phyloP scores from a whole-genome alignment of 495 filamentous ascomycete genomes.

The Penicillium atrosanguineum region DNA sequence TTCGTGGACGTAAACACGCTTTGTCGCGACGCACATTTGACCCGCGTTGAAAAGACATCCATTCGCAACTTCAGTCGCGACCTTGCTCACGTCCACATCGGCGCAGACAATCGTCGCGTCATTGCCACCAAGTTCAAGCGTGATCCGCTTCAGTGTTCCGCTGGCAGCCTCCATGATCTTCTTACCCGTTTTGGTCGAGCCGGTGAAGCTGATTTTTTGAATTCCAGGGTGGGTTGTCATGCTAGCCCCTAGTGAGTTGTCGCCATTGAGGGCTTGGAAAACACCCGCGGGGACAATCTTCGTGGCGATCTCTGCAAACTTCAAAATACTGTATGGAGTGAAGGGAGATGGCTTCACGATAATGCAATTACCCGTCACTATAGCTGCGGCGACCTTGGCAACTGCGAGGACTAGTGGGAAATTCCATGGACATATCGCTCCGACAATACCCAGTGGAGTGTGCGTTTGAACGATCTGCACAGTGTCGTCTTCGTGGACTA shows the following conservation, averaged over 20 bases:
- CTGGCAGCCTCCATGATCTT: neutral
- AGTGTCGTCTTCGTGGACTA: neutral
- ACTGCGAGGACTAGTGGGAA: neutral
- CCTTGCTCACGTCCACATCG: neutral
- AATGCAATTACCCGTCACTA: neutral
- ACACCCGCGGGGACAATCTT: neutral
- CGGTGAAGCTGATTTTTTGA: neutral
- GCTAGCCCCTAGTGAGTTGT: neutral
- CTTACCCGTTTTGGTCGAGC: neutral
- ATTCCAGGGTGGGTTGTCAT: neutral
- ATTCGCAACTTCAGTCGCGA: neutral
- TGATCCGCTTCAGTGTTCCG: neutral
- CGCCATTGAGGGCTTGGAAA: neutral
- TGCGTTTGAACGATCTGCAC: neutral
- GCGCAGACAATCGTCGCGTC: neutral
- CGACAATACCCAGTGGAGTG: neutral
- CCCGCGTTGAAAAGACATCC: slow-evolving; percentile 31
- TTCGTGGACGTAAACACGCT: slow-evolving; percentile 65
- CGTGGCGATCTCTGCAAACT: neutral
- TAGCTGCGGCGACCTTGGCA: neutral
- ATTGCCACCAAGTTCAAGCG: neutral
- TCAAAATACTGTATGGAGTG: neutral
- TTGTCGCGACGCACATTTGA: slow-evolving; percentile 55
- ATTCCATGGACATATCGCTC: neutral
- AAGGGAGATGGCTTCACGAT: neutral